Evolutionary conservation across 2,329 filamentous ascomycete genomes (phyloP), one percentile per base, ranked within the genome.

Genomic region (Myriosclerotinia curreyana): DNA sequence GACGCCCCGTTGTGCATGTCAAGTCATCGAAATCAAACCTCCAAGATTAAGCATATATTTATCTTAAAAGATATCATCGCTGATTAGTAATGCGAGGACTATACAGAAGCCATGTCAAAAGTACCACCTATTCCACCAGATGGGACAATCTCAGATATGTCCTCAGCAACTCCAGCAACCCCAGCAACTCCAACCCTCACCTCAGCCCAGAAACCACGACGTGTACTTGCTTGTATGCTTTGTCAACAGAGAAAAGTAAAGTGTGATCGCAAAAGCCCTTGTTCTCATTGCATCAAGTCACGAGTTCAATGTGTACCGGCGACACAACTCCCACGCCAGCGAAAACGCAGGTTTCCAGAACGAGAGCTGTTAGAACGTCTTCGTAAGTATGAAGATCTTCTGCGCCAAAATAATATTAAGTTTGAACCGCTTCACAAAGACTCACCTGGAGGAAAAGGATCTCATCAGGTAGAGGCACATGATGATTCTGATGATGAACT

Each of bases 161-260:
- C 55, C 28, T 42, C 28, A 14, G 4, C 42, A 5, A 36, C 28
- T 11, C 42, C 42, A 17, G 36, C 28, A 31, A 5, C 55, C 20
- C n/a, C 28, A 14, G 7, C 42, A 4, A 25, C 28, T 7, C 42
- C 42, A 17, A 48, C 28, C 42, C n/a, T 15, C 54, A 36, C 42
- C 42, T 34, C 40, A 46, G 17, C 55, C 42, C 28, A 51, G 7
- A 71, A 68, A 55, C 64, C 67, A 62, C 67, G 68, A 46, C 66
- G 71, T 38, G 67, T 71, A 15, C 77, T 82, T 40, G 78, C 83
- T 0, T 94, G 90, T 71, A 81, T 91, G 17, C 80, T 87, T 25
- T 94, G 90, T 72, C 89, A 92, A 73, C 88, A 90, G 74, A 85
- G 88, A 66, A 92, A 92, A 74, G 83, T 92, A 50, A 86, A 86